Conservation (phyloP, 2,329 filamentous ascomycete species). For the Microascus cirrosus region DNA sequence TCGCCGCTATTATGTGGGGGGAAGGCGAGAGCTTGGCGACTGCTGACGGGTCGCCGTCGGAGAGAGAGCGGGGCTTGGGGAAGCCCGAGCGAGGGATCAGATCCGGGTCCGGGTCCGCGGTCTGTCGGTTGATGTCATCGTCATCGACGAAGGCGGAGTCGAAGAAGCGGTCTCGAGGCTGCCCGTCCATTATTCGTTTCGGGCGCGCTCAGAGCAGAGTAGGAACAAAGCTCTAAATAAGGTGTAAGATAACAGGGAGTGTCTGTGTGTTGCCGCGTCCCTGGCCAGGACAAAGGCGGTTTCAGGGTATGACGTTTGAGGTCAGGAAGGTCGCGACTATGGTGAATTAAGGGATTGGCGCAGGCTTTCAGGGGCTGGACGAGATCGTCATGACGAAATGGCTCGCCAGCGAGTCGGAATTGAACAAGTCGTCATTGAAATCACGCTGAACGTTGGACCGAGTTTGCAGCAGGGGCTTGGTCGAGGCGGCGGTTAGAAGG, state of each 20-base stretch:
- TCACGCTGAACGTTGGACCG: not conserved
- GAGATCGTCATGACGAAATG: not conserved
- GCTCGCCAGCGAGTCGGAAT: not conserved
- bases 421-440: not conserved
- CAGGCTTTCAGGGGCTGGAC: not conserved
- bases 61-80: conserved; percentile 50
- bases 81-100: conserved; percentile 23
- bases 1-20: conserved; percentile 41
- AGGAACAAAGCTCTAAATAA: not conserved
- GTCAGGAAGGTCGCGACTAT: not conserved
- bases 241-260: not conserved
- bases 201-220: not conserved
- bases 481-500: not conserved
- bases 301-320: not conserved
- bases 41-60: conserved; percentile 48
- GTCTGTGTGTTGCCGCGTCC: not conserved
- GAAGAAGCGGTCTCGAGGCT: not conserved
- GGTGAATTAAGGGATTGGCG: not conserved
- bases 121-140: not conserved
- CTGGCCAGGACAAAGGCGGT: not conserved
- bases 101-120: not conserved
- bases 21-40: conserved; percentile 38
- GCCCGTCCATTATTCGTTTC: not conserved
- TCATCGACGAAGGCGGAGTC: not conserved
- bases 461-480: not conserved